Conservation (phyloP, 495 filamentous ascomycete species). For the Penicillium simplicissimum region DNA sequence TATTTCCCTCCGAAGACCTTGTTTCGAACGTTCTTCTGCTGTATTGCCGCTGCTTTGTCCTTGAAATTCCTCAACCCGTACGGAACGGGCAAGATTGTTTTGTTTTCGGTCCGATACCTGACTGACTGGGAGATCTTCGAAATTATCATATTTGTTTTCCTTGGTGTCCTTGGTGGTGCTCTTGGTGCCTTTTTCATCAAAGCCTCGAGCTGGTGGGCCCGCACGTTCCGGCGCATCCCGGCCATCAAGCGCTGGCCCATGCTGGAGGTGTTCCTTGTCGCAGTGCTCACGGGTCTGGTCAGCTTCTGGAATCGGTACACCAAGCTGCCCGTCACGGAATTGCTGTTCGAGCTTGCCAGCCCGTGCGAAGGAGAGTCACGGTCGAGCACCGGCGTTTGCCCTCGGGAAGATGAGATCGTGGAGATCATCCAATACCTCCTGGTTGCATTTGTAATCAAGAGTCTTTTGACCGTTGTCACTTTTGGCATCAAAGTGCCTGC, state of each 20-base stretch:
- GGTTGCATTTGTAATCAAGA: conserved; percentile 85
- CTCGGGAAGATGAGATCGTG: conserved; percentile 72
- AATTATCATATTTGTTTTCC: conserved; percentile 76
- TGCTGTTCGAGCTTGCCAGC: conserved; percentile 85
- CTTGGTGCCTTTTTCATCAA: conserved; percentile 95
- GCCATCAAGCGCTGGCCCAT: conserved; percentile 81
- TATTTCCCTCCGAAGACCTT: conserved; percentile 99
- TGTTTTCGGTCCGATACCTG: conserved; percentile 92
- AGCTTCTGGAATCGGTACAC: conserved; percentile 95
- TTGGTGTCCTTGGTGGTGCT: conserved; percentile 82
- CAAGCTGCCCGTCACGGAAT: conserved; percentile 83
- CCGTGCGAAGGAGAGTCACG: conserved; percentile 72
- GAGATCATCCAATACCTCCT: conserved; percentile 67
- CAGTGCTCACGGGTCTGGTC: conserved; percentile 76
- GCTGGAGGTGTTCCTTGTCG: conserved; percentile 85
- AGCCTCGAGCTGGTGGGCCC: conserved; percentile 84
- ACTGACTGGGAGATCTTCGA: conserved; percentile 95
- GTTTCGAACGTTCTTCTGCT: conserved; percentile 98
- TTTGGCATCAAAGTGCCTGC: conserved; percentile 96
- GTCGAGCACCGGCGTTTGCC: conserved; percentile 69
- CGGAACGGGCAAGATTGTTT: conserved; percentile 91
- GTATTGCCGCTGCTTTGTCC: conserved; percentile 86
- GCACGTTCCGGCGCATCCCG: conserved; percentile 78
- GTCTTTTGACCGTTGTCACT: conserved; percentile 79
- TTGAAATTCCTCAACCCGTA: conserved; percentile 96